phyloP scores from a whole-genome alignment of 305 asterid genomes.

The Andrographis paniculata region DNA sequence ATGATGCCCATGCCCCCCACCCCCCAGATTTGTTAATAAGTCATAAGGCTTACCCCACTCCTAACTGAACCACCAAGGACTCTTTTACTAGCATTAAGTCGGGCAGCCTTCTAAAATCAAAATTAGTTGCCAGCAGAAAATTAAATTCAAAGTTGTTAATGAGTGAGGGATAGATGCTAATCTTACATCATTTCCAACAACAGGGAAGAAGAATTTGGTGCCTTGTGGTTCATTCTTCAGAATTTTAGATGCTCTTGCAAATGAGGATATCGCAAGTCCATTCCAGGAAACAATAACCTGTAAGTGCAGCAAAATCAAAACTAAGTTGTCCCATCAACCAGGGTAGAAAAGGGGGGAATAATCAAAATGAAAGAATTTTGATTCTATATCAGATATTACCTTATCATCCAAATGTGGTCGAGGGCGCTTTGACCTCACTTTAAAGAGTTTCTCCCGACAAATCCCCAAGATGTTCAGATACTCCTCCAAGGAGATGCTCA shows the following conservation, averaged over 20 bases:
- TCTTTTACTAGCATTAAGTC: too few relatives aligned
- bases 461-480: constrained; percentile 54
- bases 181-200: constrained; percentile 61
- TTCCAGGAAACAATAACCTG: constrained; percentile 98
- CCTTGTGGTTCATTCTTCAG: constrained; percentile 62
- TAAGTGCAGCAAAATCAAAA: constrained; percentile 1
- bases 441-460: constrained; percentile 54
- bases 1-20: too few relatives aligned
- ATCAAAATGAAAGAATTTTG: too few relatives aligned
- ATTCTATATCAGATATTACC: constrained; percentile 27
- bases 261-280: constrained; percentile 81
- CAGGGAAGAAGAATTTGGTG: constrained; percentile 56
- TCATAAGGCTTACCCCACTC: too few relatives aligned
- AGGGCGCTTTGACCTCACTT: constrained; percentile 55
- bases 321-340: constrained; percentile 1
- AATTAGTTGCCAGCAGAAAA: background rate
- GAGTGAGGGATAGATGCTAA: background rate
- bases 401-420: constrained; percentile 87
- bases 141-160: background rate
- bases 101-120: too few relatives aligned
- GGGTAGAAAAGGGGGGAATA: background rate
- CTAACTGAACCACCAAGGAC: too few relatives aligned
- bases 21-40: too few relatives aligned
- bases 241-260: constrained; percentile 84
- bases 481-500: constrained; percentile 42